Percentiles rank a stretch among this genome's conserved stretches.
Evolutionary conservation across 78 protist species (phyloP).

Genomic region (Planoprotostelium fungivorum): DNA sequence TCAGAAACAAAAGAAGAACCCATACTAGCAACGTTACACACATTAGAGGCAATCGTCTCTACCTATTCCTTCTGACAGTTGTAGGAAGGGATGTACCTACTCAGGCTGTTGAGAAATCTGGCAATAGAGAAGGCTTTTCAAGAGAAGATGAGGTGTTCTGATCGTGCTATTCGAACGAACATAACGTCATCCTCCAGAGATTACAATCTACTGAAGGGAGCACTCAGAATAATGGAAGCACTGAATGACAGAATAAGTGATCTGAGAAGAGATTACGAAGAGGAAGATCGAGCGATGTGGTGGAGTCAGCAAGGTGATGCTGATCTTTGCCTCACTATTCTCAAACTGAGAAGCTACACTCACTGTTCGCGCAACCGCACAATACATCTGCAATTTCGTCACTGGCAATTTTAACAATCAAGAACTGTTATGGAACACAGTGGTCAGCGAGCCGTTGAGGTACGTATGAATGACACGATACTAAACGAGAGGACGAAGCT

Average conservation of each 20-base stretch:
- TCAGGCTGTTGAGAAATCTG: background rate
- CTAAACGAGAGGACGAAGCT: background rate
- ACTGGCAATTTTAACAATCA: background rate
- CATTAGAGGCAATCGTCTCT: too few species aligned
- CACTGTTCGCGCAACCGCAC: background rate
- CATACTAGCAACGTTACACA: too few species aligned
- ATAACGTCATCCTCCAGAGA: background rate
- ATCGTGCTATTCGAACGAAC: background rate
- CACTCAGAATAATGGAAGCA: background rate
- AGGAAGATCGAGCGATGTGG: background rate
- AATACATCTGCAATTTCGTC: background rate
- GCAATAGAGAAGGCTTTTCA: background rate
- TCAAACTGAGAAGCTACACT: background rate
- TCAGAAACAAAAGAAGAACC: too few species aligned
- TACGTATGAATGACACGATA: background rate
- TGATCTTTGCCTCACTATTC: background rate
- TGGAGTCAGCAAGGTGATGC: background rate
- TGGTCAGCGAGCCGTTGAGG: background rate
- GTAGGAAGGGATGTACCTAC: background rate
- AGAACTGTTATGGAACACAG: background rate
- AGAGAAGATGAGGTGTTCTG: background rate
- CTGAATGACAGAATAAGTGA: background rate
- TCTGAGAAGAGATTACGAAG: background rate
- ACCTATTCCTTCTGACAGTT: too few species aligned
- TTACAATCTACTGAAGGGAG: background rate